Percentiles rank a stretch among this genome's conserved stretches.
Conservation (phyloP, 352 stramenopile genomes). For the Phytophthora melonis region DNA sequence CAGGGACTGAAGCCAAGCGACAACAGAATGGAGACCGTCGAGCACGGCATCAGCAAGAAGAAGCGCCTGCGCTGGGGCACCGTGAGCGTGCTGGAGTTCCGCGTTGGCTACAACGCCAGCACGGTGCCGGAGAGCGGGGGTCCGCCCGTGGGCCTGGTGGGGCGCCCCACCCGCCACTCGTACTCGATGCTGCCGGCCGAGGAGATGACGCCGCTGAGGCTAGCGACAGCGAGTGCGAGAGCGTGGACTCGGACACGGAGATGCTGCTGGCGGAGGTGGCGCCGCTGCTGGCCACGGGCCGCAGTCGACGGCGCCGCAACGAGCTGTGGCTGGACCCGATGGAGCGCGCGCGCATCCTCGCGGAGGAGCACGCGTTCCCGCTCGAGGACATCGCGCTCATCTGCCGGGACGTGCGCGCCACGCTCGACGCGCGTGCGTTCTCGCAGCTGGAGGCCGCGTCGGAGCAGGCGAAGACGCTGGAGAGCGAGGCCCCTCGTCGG, state of each 20-base stretch:
- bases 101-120: constrained; percentile 61
- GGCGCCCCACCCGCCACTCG: constrained; percentile 44
- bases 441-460: constrained; percentile 41
- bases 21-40: not conserved
- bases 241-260: constrained; percentile 37
- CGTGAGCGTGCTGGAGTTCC: constrained; percentile 59
- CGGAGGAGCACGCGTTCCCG: constrained; percentile 41
- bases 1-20: too few species aligned
- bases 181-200: constrained; percentile 37
- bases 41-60: too few species aligned
- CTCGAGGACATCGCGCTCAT: constrained; percentile 59
- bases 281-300: constrained; percentile 1
- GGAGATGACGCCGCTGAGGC: constrained; percentile 28
- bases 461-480: constrained; percentile 23
- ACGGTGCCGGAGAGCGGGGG: constrained; percentile 54
- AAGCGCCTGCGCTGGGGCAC: constrained; percentile 46
- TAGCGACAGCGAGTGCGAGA: constrained; percentile 36
- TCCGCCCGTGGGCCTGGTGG: constrained; percentile 65
- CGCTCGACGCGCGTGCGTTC: constrained; percentile 47
- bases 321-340: constrained; percentile 63
- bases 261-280: constrained; percentile 3
- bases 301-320: constrained; percentile 26
- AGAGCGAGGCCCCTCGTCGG: not conserved
- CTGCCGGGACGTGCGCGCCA: constrained; percentile 53
- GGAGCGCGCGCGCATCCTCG: constrained; percentile 54